Evolutionary conservation across 345 rosid species (phyloP).

Genomic region (Citrus sinensis): DVS_A1.0 CM039162.1:27307501-27308000

Average conservation of each 20-base stretch:
- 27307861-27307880: background rate
- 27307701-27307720: background rate
- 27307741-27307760: background rate
- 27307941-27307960: background rate
- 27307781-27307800: background rate
- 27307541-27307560: conserved; percentile 42
- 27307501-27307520: conserved; percentile 26
- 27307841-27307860: background rate
- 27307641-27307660: background rate
- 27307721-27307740: background rate
- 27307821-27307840: background rate
- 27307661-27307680: background rate
- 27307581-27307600: conserved; percentile 34
- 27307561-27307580: conserved; percentile 18
- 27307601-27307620: conserved; percentile 28
- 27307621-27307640: background rate
- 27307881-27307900: background rate
- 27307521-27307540: conserved; percentile 37
- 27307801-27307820: background rate
- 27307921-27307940: background rate
- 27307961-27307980: background rate
- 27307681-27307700: background rate
- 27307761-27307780: background rate
- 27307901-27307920: background rate
- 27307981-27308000: background rate